Evolutionary conservation across 2,329 filamentous ascomycete species (phyloP), one percentile per base, ranked within the genome.

Genomic region (Colletotrichum higginsianum): DNA sequence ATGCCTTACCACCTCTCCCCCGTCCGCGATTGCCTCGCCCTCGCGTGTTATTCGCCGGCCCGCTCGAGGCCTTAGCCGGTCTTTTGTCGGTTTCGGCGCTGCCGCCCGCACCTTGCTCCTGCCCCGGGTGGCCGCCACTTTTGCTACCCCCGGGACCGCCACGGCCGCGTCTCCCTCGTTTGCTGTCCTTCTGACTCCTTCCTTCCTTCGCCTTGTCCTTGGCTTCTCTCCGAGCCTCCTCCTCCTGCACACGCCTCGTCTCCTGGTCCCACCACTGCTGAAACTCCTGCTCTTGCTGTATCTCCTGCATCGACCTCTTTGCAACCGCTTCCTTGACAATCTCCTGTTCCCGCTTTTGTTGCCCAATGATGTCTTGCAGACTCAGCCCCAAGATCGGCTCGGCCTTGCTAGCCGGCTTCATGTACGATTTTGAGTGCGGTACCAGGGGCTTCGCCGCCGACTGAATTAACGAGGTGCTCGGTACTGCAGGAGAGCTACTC

Each of bases 261-360:
- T 98, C 95, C 73, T 93, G 91, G 75, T 97, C 94, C 95, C 95
- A 98, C 95, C 95, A 98, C 79, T 97, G 92, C 79, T 98, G 94
- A 79, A 99, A 99, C 62, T 94, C 94, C 79, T 99, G 96, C 82
- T 99, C 96, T 75, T 96, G 91, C 80, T 99, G 96, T 71, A 99
- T 99, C 74, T 98, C 96, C 78, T 97, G 92, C 40, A 99, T 84
- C 74, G 94, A 96, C 67, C 96, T 89, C 82, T 97, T 98, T 2
- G 95, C 94, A 13, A 91, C 91, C 0, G 95, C 94, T 79, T 98
- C 95, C 64, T 90, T 92, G 72, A 97, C 91, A 21, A 90, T 89
- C 68, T 94, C 90, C 78, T 97, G 96, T 79, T 98, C 95, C 11
- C 90, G 90, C 79, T 92, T 90, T 82, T 99, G 95, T 78, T 97